Evolutionary conservation across 2,329 filamentous ascomycete species (phyloP).

Genomic region (Venturia pyrina): DNA sequence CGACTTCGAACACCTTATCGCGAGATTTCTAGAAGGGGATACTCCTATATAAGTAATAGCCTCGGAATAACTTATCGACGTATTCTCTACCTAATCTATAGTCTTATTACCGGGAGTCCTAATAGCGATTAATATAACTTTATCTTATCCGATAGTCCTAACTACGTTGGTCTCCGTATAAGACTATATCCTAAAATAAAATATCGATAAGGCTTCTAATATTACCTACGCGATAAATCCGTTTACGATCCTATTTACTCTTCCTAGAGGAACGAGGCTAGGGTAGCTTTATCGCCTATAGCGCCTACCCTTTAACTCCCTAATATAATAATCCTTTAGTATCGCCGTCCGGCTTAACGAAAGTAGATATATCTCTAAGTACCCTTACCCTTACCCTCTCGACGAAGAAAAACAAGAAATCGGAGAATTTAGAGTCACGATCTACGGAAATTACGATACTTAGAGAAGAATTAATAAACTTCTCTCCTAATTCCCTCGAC

Average conservation of each 20-base stretch:
- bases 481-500: background rate
- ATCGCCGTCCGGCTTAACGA: too few species aligned
- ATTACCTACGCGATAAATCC: too few species aligned
- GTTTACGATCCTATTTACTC: too few species aligned
- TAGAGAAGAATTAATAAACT: background rate
- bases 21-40: background rate
- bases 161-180: too few species aligned
- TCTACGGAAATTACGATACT: background rate
- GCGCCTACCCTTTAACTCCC: too few species aligned
- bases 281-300: too few species aligned
- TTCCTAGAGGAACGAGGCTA: too few species aligned
- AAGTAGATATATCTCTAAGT: background rate
- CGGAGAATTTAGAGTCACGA: background rate
- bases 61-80: background rate
- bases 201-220: too few species aligned
- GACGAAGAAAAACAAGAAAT: background rate
- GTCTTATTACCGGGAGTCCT: background rate
- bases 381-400: background rate
- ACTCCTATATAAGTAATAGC: background rate
- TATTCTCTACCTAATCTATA: background rate
- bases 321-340: too few species aligned
- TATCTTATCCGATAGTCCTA: too few species aligned
- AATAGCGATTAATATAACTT: background rate
- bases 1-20: background rate
- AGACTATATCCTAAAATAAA: too few species aligned